A percentile compares a stretch with the other conserved stretches of the same genome.
Evolutionary conservation across 208 protist genomes (phyloP).

Genomic region (Crithidia sp.): DNA sequence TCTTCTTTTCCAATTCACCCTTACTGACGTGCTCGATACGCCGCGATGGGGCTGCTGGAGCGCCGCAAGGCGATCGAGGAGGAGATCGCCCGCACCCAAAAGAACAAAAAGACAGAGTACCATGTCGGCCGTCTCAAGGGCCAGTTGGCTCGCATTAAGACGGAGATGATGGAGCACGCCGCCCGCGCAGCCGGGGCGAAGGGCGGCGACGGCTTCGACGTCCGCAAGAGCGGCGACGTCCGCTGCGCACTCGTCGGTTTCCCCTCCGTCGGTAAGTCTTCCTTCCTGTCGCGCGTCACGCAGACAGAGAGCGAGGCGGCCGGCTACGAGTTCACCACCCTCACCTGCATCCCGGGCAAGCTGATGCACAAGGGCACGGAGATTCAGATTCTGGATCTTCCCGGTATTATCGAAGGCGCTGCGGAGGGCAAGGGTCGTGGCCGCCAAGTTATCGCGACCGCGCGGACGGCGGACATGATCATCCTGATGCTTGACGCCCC

Average conservation of each 20-base stretch:
- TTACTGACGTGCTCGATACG: neutral
- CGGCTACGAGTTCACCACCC: conserved; percentile 99
- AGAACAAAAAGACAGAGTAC: conserved; percentile 99
- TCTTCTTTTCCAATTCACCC: neutral
- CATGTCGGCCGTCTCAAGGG: conserved; percentile 97
- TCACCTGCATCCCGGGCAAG: conserved; percentile 99
- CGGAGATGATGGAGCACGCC: conserved; percentile 93
- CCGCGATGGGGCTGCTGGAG: conserved; percentile 95
- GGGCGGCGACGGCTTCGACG: conserved; percentile 94
- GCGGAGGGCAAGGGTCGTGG: conserved; percentile 96
- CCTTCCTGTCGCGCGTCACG: conserved; percentile 97
- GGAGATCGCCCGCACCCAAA: conserved; percentile 97
- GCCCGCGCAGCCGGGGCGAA: conserved; percentile 70
- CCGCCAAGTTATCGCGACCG: conserved; percentile 97
- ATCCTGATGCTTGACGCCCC: conserved; percentile 98
- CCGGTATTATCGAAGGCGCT: conserved; percentile 99
- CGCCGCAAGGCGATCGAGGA: conserved; percentile 98
- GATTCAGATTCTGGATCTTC: conserved; percentile 99
- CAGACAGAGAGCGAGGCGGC: conserved; percentile 95
- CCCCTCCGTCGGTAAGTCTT: conserved; percentile 98
- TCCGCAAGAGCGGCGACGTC: conserved; percentile 95
- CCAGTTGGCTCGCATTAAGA: conserved; percentile 95
- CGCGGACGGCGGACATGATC: conserved; percentile 96
- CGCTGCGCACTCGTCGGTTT: conserved; percentile 93
- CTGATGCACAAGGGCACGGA: conserved; percentile 95